Evolutionary conservation across 73 alveolate genomes (phyloP).

Genomic region (Paramecium caudatum): DNA sequence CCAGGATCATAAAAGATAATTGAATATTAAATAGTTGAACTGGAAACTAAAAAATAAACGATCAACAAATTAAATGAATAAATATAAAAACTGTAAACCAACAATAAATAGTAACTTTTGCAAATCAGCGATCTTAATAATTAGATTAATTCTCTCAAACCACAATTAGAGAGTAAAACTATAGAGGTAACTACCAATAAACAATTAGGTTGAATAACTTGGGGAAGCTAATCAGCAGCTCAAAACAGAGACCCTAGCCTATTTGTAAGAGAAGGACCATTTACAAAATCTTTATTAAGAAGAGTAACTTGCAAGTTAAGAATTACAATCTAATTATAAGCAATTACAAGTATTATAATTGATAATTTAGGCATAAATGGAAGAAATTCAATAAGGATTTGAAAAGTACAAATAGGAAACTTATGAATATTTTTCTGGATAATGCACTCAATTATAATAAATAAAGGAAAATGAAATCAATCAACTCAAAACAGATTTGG

Average conservation of each 20-base stretch:
- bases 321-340: too few species aligned
- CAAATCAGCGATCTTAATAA: neutral
- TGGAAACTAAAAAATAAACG: neutral
- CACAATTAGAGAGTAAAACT: neutral
- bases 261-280: constrained; percentile 16
- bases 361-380: too few species aligned
- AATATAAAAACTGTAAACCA: constrained; percentile 17
- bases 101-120: neutral
- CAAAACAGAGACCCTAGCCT: neutral
- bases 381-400: neutral
- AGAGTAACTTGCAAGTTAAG: too few species aligned
- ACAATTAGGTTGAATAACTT: neutral
- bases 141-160: neutral
- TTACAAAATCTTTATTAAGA: neutral
- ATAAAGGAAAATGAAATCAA: neutral
- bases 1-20: neutral
- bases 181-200: neutral
- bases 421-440: neutral
- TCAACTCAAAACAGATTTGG: neutral
- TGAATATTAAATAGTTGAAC: constrained; percentile 34
- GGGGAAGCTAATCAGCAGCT: neutral
- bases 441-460: neutral
- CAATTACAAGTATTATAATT: too few species aligned
- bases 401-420: neutral
- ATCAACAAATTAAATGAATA: constrained; percentile 10